A percentile compares a stretch with the other conserved stretches of the same genome.
Conservation (phyloP, 2,329 filamentous ascomycete genomes). For the Trichoderma semiorbis region DNA sequence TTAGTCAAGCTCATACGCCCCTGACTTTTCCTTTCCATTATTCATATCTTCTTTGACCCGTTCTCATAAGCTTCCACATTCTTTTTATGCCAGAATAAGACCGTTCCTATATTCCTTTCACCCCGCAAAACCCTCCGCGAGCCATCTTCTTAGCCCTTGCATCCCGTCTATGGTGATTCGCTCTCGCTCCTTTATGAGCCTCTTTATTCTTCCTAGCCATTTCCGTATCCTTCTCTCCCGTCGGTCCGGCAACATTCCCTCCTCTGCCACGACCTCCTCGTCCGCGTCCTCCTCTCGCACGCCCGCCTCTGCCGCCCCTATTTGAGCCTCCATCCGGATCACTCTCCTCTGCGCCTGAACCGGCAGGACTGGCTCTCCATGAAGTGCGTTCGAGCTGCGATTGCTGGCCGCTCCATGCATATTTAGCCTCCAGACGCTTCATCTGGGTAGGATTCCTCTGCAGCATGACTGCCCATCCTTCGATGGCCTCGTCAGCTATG, state of each 20-base stretch:
- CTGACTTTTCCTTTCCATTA: background rate
- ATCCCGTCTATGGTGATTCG: constrained; percentile 83
- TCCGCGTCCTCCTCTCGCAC: constrained; percentile 37
- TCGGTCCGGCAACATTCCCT: constrained; percentile 60
- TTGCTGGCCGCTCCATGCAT: constrained; percentile 65
- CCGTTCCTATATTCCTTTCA: constrained; percentile 20
- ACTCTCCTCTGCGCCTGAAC: constrained; percentile 55
- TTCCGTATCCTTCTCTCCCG: constrained; percentile 69
- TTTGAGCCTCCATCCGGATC: constrained; percentile 46
- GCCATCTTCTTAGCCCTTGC: constrained; percentile 64
- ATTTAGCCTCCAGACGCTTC: constrained; percentile 67
- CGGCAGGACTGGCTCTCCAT: constrained; percentile 55
- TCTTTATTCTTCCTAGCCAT: constrained; percentile 73
- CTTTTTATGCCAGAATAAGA: background rate
- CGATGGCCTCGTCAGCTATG: constrained; percentile 90
- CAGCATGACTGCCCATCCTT: constrained; percentile 92
- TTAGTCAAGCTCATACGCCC: background rate
- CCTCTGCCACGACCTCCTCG: constrained; percentile 45
- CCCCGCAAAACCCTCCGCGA: constrained; percentile 41
- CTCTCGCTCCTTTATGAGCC: constrained; percentile 73
- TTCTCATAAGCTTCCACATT: background rate
- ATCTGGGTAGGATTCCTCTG: constrained; percentile 66
- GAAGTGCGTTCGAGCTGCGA: constrained; percentile 61
- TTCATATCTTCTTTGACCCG: background rate
- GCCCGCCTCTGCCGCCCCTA: constrained; percentile 45